phyloP scores from a whole-genome alignment of 441 rosid genomes.

The Populus hybrid region DNA sequence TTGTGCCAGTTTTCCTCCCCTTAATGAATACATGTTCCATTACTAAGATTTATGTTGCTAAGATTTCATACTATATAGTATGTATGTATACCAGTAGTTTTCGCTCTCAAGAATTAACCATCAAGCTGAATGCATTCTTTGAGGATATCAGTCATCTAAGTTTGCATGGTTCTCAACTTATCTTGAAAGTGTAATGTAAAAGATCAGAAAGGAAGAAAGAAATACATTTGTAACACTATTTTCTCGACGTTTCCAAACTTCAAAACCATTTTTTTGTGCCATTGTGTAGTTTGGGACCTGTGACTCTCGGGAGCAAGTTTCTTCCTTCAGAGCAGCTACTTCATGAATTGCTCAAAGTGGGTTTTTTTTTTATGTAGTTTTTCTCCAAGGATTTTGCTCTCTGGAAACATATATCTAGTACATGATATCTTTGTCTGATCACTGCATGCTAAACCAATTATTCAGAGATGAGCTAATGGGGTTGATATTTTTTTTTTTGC shows the following conservation, averaged over 20 bases:
- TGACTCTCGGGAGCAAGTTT: not conserved
- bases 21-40: not conserved
- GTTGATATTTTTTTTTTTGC: not conserved
- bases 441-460: not conserved
- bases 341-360: not conserved
- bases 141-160: not conserved
- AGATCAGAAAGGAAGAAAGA: not conserved
- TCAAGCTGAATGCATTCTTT: too few species aligned
- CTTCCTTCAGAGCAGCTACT: not conserved
- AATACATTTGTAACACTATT: not conserved
- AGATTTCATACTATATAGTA: not conserved
- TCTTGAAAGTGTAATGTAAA: not conserved
- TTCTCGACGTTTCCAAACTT: not conserved
- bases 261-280: not conserved
- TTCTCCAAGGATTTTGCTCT: not conserved
- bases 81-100: too few species aligned
- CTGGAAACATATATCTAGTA: not conserved
- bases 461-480: not conserved
- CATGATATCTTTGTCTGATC: not conserved
- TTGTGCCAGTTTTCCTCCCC: constrained; percentile 5
- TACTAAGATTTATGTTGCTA: not conserved
- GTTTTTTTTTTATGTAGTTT: not conserved
- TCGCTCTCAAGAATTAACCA: too few species aligned
- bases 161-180: not conserved
- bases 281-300: not conserved